Conservation (phyloP, 2,329 filamentous ascomycete species). For the Hymenoscyphus occultus region DNA sequence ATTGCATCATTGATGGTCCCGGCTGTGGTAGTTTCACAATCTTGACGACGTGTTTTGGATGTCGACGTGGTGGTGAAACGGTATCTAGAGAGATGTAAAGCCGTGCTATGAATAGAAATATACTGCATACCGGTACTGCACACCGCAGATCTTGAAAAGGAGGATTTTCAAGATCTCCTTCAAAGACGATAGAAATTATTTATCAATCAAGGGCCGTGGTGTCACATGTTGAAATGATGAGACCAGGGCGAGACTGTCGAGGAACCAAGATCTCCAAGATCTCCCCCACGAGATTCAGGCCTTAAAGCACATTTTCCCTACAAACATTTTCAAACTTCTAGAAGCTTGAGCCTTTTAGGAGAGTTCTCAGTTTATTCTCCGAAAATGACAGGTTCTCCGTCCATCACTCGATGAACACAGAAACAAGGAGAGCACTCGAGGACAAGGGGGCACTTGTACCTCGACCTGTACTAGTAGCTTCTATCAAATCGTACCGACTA, state of each 20-base stretch:
- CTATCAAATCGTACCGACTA: no score
- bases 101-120: conserved; percentile 1
- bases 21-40: background rate
- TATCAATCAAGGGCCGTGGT: background rate
- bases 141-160: background rate
- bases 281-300: no score
- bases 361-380: no score
- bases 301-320: no score
- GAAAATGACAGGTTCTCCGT: no score
- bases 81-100: background rate
- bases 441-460: no score
- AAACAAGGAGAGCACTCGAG: no score
- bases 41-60: conserved; percentile 1
- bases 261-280: background rate
- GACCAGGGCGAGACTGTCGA: background rate
- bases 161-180: background rate
- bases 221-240: background rate
- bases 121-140: no score
- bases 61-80: background rate
- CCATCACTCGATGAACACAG: no score
- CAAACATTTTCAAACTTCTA: no score
- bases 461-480: no score
- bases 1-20: background rate
- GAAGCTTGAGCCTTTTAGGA: no score
- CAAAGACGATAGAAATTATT: background rate